Evolutionary conservation across 1,284 basidiomycete genomes (phyloP).

Genomic region (Irpex lacteus): DNA sequence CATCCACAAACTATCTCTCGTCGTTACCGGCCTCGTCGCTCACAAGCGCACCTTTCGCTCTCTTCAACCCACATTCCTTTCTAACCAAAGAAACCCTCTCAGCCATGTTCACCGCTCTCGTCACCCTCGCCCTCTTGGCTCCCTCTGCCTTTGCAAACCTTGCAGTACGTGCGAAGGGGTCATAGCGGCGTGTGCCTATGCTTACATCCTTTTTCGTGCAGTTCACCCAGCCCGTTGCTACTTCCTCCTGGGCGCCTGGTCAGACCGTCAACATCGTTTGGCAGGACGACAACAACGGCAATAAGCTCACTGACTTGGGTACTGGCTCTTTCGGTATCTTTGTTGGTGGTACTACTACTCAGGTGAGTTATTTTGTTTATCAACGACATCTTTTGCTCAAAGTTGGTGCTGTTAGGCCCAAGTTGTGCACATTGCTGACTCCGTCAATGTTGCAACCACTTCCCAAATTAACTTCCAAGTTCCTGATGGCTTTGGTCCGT

Average conservation of each 20-base stretch:
- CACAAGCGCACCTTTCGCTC: slow-evolving; percentile 32
- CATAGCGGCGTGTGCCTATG: background rate
- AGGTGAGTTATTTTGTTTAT: slow-evolving; percentile 41
- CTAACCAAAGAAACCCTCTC: slow-evolving; percentile 20
- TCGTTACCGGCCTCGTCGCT: slow-evolving; percentile 22
- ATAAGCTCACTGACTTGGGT: slow-evolving; percentile 61
- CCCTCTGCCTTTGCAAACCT: slow-evolving; percentile 55
- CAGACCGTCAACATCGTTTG: slow-evolving; percentile 59
- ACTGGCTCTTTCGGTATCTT: slow-evolving; percentile 64
- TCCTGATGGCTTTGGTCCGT: slow-evolving; percentile 60
- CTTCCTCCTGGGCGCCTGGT: slow-evolving; percentile 55
- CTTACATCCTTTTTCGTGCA: slow-evolving; percentile 25
- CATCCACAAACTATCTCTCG: slow-evolving; percentile 5
- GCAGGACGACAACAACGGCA: slow-evolving; percentile 60
- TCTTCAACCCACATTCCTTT: slow-evolving; percentile 35
- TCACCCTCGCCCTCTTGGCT: slow-evolving; percentile 54
- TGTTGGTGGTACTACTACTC: slow-evolving; percentile 58
- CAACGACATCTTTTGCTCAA: background rate
- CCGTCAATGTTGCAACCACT: slow-evolving; percentile 61
- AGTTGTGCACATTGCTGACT: slow-evolving; percentile 60
- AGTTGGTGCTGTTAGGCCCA: slow-evolving; percentile 41
- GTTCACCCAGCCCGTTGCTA: slow-evolving; percentile 59
- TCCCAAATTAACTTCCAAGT: slow-evolving; percentile 57
- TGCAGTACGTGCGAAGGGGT: slow-evolving; percentile 45
- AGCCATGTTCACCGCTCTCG: slow-evolving; percentile 51